Base-by-base conservation (phyloP, 148 eudicot genomes). In the Fagopyrum tataricum region DNA sequence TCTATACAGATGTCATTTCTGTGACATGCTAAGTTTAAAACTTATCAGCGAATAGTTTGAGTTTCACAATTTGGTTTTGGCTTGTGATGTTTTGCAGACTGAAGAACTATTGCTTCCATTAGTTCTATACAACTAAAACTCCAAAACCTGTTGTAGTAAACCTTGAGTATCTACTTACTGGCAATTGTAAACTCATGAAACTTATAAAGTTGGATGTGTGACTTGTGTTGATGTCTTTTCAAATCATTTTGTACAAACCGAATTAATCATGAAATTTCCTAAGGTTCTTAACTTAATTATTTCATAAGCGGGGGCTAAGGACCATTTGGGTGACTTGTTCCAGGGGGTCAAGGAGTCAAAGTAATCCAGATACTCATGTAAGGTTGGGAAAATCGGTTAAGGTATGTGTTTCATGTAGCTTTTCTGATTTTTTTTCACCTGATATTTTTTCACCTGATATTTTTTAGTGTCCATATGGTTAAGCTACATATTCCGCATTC, bases 261-360 rank as follows among this genome's bases (percentile, higher is more conserved):
- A 67, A 52, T 40, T 46, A 48, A 66, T 20, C 7, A 39, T 55
- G 58, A 39, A 61, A 37, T 11, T 23, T 64, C 46, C 61, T 42
- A 39, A 1, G 23, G 21, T 67, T n/a, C 5, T 5, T 9, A 43
- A 46, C 21, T 14, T 67, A 41, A 10, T 14, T 67, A 41, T 40
- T 67, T 67, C 5, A 40, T 40, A 18, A 67, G 47, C 10, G 10
- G 20, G 15, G 14, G 39, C 26, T 67, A 46, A 7, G 71, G 18
- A 37, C 24, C 44, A 18, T 10, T 67, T 67, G 72, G 56, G 69
- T 44, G 40, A 42, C 13, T 4, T 78, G 62, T 13, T 78, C 56
- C 73, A 93, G 98, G 91, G 72, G 81, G 58, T 76, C 87, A 42
- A 89, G 81, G 74, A 76, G 81, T 79, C 89, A 84, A 78, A 70